A percentile compares a stretch with the other conserved stretches of the same genome.
phyloP scores from a whole-genome alignment of 495 filamentous ascomycete genomes.

The Aspergillus egyptiacus region DNA sequence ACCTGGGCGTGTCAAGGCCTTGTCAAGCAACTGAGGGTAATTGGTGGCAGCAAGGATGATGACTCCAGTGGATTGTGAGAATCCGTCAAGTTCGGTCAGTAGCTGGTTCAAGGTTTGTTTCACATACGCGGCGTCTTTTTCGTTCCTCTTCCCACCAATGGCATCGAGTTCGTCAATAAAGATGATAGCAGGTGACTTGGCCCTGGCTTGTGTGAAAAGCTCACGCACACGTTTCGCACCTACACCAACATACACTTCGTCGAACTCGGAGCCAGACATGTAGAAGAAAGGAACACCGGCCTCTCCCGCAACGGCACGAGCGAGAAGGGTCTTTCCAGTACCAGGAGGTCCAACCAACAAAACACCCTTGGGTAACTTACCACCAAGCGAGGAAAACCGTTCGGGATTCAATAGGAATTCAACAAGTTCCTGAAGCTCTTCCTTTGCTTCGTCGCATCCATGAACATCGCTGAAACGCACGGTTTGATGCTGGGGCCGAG shows the following conservation, averaged over 20 bases:
- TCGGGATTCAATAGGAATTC: slow-evolving; percentile 93
- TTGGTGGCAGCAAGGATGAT: slow-evolving; percentile 96
- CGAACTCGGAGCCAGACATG: slow-evolving; percentile 98
- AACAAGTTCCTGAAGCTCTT: slow-evolving; percentile 93
- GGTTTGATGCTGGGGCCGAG: slow-evolving; percentile 82
- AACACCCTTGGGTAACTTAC: slow-evolving; percentile 95
- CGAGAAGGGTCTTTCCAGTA: slow-evolving; percentile 96
- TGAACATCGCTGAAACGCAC: slow-evolving; percentile 92
- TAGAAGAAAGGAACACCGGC: slow-evolving; percentile 98
- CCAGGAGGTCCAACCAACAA: slow-evolving; percentile 92
- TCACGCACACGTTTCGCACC: slow-evolving; percentile 97
- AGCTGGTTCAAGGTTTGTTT: slow-evolving; percentile 97
- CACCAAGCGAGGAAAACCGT: slow-evolving; percentile 83
- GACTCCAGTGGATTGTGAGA: slow-evolving; percentile 86
- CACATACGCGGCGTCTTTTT: slow-evolving; percentile 89
- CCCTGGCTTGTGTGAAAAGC: slow-evolving; percentile 80
- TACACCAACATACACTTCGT: slow-evolving; percentile 97
- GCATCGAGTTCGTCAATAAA: slow-evolving; percentile 98
- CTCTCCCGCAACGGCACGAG: slow-evolving; percentile 93
- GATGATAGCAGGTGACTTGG: slow-evolving; percentile 89
- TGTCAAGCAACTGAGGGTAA: slow-evolving; percentile 89
- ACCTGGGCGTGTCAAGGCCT: slow-evolving; percentile 87
- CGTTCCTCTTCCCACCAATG: slow-evolving; percentile 89
- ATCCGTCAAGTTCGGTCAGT: slow-evolving; percentile 95
- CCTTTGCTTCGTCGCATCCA: slow-evolving; percentile 96